These are phyloP conservation scores for Neurospora sp. DNA, from an alignment of 2,329 filamentous ascomycete species.

Conservation along the genomic window DNA sequence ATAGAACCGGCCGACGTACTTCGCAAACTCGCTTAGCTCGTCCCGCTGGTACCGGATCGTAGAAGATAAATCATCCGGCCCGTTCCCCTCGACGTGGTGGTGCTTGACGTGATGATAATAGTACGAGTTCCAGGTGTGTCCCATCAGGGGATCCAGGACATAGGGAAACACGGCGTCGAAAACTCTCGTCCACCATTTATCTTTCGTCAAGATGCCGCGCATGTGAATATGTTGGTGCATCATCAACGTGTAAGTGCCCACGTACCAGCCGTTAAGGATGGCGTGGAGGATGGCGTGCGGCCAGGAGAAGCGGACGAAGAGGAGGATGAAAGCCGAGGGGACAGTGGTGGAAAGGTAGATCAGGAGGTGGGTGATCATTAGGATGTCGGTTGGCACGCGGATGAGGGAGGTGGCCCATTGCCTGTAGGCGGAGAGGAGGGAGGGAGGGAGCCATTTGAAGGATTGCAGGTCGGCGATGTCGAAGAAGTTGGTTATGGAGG, in stretches of 20 bases:
- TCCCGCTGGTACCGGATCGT: constrained; percentile 71
- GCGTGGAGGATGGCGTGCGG: constrained; percentile 57
- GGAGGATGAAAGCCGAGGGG: constrained; percentile 51
- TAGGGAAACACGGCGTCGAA: constrained; percentile 62
- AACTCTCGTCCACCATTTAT: constrained; percentile 2
- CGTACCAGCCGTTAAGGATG: constrained; percentile 56
- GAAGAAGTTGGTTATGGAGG: constrained; percentile 32
- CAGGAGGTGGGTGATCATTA: constrained; percentile 68
- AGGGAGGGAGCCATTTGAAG: constrained; percentile 30
- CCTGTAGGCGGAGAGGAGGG: constrained; percentile 51
- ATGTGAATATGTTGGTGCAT: constrained; percentile 80
- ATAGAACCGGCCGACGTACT: constrained; percentile 64
- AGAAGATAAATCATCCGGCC: constrained; percentile 63
- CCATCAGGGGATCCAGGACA: constrained; percentile 64
- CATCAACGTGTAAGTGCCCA: constrained; percentile 68
- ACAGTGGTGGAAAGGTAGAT: constrained; percentile 61
- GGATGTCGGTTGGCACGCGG: constrained; percentile 59
- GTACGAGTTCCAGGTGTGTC: constrained; percentile 78
- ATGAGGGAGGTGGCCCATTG: constrained; percentile 44
- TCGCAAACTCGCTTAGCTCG: constrained; percentile 52
- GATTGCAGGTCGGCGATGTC: constrained; percentile 24
- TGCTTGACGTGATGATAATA: constrained; percentile 82
- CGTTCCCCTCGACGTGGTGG: constrained; percentile 72
- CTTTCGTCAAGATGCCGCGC: constrained; percentile 53
- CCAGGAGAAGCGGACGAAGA: constrained; percentile 59